phyloP scores from a whole-genome alignment of 345 rosid species.

The Sonneratia caseolaris region DNA sequence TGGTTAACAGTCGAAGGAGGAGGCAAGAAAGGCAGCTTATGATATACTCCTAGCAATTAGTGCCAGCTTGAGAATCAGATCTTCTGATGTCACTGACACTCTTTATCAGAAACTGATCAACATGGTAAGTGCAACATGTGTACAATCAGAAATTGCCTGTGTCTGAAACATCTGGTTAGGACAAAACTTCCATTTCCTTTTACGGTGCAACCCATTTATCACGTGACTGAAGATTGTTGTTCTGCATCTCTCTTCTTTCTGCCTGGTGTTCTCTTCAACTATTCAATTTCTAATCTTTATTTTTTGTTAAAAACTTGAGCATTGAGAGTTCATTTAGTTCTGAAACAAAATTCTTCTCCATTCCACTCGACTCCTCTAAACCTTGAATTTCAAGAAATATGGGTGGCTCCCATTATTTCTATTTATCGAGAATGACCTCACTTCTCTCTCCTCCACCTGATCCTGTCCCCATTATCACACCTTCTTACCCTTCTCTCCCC shows the following conservation, averaged over 20 bases:
- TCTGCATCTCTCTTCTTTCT: background rate
- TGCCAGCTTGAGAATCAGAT: slow-evolving; percentile 36
- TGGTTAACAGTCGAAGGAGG: slow-evolving; percentile 54
- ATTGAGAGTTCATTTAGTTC: background rate
- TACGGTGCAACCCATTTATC: background rate
- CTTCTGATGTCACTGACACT: slow-evolving; percentile 23
- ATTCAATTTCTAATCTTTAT: background rate
- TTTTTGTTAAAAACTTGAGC: background rate
- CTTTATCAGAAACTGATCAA: slow-evolving; percentile 52
- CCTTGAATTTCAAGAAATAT: too few species aligned
- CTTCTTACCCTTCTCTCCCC: too few species aligned
- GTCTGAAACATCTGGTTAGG: background rate
- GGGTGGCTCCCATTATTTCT: too few species aligned
- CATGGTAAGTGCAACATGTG: slow-evolving; percentile 36
- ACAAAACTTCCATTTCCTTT: background rate
- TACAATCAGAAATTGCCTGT: background rate
- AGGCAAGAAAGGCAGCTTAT: slow-evolving; percentile 66
- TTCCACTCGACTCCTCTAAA: too few species aligned
- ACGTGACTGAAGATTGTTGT: background rate
- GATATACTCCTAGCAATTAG: slow-evolving; percentile 55
- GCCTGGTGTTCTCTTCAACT: background rate
- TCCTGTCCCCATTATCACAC: too few species aligned
- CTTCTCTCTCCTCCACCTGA: too few species aligned
- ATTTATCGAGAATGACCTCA: too few species aligned
- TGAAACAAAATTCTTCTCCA: too few species aligned